Evolutionary conservation across 106 monocot species (phyloP).

Genomic region (Triglochin maritima): DNA sequence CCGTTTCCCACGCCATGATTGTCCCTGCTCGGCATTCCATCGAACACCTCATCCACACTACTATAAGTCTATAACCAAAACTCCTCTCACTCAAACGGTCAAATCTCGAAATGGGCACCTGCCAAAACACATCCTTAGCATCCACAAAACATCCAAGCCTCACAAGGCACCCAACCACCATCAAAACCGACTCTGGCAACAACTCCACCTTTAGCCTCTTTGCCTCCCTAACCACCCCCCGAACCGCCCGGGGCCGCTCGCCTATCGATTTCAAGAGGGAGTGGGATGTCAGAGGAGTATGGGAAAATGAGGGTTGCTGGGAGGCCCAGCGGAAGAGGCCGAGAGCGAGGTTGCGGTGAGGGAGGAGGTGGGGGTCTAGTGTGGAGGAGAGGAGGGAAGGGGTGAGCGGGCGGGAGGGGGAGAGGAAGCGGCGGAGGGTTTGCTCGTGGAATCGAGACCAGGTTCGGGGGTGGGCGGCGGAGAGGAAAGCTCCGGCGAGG

Average conservation of each 20-base stretch:
- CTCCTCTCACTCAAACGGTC: too few relatives aligned
- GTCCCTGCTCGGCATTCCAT: too few relatives aligned
- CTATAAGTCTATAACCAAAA: too few relatives aligned
- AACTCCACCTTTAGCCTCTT: constrained; percentile 15
- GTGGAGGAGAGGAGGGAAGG: constrained; percentile 34
- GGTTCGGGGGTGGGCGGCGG: constrained; percentile 11
- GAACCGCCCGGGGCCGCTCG: constrained; percentile 15
- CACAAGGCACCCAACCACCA: constrained; percentile 29
- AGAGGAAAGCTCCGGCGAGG: constrained; percentile 28
- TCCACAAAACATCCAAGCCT: constrained; percentile 20
- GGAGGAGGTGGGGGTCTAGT: constrained; percentile 48
- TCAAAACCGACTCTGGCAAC: constrained; percentile 13
- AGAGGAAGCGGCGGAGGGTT: constrained; percentile 27
- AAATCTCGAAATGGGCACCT: background rate
- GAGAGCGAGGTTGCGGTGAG: constrained; percentile 30
- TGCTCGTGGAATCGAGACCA: constrained; percentile 36
- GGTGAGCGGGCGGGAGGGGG: constrained; percentile 5
- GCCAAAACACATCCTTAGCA: constrained; percentile 10
- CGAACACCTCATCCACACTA: too few relatives aligned
- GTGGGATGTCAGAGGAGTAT: constrained; percentile 27
- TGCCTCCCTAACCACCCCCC: constrained; percentile 27
- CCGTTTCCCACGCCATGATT: too few relatives aligned
- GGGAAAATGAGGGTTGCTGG: constrained; percentile 37
- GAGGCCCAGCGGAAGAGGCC: constrained; percentile 51
- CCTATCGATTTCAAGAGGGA: constrained; percentile 31